Base-by-base conservation (phyloP, 1,139 yeast species). In the Zygoascus meyerae region DNA sequence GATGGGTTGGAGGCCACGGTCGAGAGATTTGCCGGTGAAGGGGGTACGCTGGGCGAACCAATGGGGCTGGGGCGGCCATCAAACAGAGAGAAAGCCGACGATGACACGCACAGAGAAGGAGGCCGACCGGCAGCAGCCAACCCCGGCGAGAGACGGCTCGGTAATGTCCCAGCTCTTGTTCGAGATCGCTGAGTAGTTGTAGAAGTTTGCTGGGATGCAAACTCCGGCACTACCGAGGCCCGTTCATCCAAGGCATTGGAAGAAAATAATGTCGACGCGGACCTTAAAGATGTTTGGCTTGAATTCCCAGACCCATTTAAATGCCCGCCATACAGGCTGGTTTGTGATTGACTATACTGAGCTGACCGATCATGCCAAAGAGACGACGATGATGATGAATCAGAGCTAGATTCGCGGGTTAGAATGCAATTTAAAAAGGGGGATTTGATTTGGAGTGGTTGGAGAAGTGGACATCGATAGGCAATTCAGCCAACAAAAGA, bases 121-220 rank as follows among this genome's bases (percentile, higher is more conserved):
- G 49, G 45, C 8, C 44, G 29, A 9, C 50, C 49, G 18, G 42
- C 34, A 6, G 47, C 50, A 7, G 40, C 47, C 15, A 54, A 43
- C 2, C 60, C 60, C 12, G 69, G 65, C 37, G 71, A 62, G 17
- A 69, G 60, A 37, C 73, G 55, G 31, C 73, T 68, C 11, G 74
- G 74, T 41, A 70, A 59, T 29, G 74, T 70, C 12, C 74, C 75
- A 4, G 75, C 74, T 42, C 75, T 60, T 2, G 74, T 70, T 17
- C 74, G 64, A 16, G 59, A 53, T 21, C 61, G 26, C 26, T 21
- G 26, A 7, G 26, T 21, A 7, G 26, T 21, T 21, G 26, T 21
- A 21, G 26, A 21, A 21, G 26, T 5, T 21, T 21, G 26, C 26
- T 21, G 26, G 26, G 26, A 21, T 21, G 26, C 26, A 21, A 21